Percentiles rank a stretch among this genome's conserved stretches.
These are phyloP conservation scores for Colletotrichum sp. DNA, from an alignment of 2,329 filamentous ascomycete species.

Conservation along the genomic window DNA sequence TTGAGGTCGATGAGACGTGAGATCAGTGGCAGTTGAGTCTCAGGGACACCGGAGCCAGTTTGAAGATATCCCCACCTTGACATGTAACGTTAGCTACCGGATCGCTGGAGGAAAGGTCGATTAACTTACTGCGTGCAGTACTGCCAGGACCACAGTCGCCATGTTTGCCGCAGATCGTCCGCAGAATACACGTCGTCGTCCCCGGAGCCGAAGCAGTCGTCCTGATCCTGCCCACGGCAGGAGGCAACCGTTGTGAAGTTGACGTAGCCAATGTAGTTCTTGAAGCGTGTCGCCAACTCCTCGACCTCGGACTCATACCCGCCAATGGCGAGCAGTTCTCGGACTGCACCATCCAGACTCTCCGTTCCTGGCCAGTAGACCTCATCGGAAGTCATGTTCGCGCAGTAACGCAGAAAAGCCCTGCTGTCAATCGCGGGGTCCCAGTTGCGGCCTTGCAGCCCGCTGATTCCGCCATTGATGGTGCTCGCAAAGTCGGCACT, in stretches of 20 bases:
- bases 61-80: slow-evolving; percentile 78
- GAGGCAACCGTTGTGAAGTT: slow-evolving; percentile 22
- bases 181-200: slow-evolving; percentile 12
- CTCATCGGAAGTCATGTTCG: slow-evolving; percentile 44
- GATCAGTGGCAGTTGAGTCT: slow-evolving; percentile 68
- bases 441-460: slow-evolving; percentile 58
- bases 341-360: slow-evolving; percentile 37
- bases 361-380: slow-evolving; percentile 47
- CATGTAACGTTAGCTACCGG: slow-evolving; percentile 4
- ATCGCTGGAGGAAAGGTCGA: background rate
- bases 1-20: slow-evolving; percentile 72
- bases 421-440: slow-evolving; percentile 49
- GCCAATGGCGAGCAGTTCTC: slow-evolving; percentile 43
- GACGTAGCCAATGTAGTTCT: slow-evolving; percentile 60
- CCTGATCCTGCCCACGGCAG: background rate
- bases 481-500: slow-evolving; percentile 53
- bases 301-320: slow-evolving; percentile 32
- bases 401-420: slow-evolving; percentile 52
- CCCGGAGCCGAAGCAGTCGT: slow-evolving; percentile 10
- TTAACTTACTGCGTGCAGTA: slow-evolving; percentile 56
- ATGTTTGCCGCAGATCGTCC: background rate
- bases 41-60: slow-evolving; percentile 73
- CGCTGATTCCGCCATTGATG: slow-evolving; percentile 45
- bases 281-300: slow-evolving; percentile 44
- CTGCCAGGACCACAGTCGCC: slow-evolving; percentile 56